Base-by-base conservation (phyloP, 2,329 filamentous ascomycete species). In the Verticillium nonalfalfae region DNA sequence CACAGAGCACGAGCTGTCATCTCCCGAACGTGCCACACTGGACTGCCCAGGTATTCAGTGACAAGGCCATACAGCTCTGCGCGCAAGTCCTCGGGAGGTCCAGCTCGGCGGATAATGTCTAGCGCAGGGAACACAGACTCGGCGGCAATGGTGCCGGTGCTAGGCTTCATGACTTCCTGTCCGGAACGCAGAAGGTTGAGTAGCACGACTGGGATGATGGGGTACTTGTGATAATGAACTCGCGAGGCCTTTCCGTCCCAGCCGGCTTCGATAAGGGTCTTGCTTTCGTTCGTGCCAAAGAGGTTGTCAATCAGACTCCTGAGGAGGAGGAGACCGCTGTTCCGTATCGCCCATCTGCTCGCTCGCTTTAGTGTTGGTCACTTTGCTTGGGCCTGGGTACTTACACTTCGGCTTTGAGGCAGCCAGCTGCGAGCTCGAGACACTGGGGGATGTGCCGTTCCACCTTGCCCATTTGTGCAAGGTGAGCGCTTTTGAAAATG, bases 321-420 rank as follows among this genome's bases (percentile, higher is more conserved):
- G 66, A 98, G 87, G 7, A 99, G 85, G 76, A 98, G 90, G 38
- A 98, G 77, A 1, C 93, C 93, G 67, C 93, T 97, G 72, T 99
- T 99, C 1, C 93, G 88, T 61, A 99, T 93, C 0, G 93, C 91
- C 95, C 95, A 99, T 26, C 87, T 90, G 65, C 61, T 13, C 33
- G 45, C 36, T 26, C 26, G 26, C 26, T 26, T 67, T 33, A 62
- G 57, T 54, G 66, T 39, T 0, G 1, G 13, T 3, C 56, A 50
- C 3, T 18, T 11, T 21, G 3, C n/a, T 7, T n/a, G 13, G 45
- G 9, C 10, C 18, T 10, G 10, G 7, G 15, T 5, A 73, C 84
- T 75, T 78, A 90, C 85, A 95, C 86, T 62, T 90, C 84, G 0
- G 91, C 95, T 55, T 86, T 89, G 15, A 99, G 81, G 59, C 90